Percentiles rank a stretch among this genome's conserved stretches.
Conservation (phyloP, 2,329 filamentous ascomycete species). For the Harringtonia lauricola region DNA sequence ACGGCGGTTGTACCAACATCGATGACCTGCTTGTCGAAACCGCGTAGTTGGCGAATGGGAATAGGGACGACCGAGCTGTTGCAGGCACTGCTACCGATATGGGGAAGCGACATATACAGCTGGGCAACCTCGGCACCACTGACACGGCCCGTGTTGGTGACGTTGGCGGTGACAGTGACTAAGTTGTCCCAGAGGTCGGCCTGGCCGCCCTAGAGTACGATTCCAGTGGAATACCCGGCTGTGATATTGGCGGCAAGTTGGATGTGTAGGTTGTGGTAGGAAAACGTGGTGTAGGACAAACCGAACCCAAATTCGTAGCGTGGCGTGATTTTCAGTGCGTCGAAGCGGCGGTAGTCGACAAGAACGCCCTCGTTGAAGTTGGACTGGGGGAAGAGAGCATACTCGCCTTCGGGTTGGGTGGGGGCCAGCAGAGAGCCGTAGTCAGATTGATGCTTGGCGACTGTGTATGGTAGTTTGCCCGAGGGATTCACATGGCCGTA, state of each 20-base stretch:
- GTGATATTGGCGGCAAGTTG: too few species aligned
- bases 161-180: slow-evolving; percentile 43
- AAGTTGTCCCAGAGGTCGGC: slow-evolving; percentile 52
- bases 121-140: slow-evolving; percentile 42
- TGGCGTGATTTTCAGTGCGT: slow-evolving; percentile 34
- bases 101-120: slow-evolving; percentile 51
- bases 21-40: slow-evolving; percentile 43
- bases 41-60: slow-evolving; percentile 30
- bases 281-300: slow-evolving; percentile 43
- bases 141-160: slow-evolving; percentile 52
- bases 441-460: slow-evolving; percentile 35
- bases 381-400: slow-evolving; percentile 55
- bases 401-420: slow-evolving; percentile 20
- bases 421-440: slow-evolving; percentile 32
- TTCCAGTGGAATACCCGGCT: slow-evolving; percentile 29
- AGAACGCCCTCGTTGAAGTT: slow-evolving; percentile 34
- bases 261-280: slow-evolving; percentile 26
- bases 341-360: slow-evolving; percentile 45
- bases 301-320: slow-evolving; percentile 46
- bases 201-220: slow-evolving; percentile 39
- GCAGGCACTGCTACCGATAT: slow-evolving; percentile 21
- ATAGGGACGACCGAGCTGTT: slow-evolving; percentile 9
- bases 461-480: slow-evolving; percentile 47
- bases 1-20: slow-evolving; percentile 36
- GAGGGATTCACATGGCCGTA: slow-evolving; percentile 49